Conservation (phyloP, 176 grass and related monocot species). For the Bolboschoenus planiculmis region DNA sequence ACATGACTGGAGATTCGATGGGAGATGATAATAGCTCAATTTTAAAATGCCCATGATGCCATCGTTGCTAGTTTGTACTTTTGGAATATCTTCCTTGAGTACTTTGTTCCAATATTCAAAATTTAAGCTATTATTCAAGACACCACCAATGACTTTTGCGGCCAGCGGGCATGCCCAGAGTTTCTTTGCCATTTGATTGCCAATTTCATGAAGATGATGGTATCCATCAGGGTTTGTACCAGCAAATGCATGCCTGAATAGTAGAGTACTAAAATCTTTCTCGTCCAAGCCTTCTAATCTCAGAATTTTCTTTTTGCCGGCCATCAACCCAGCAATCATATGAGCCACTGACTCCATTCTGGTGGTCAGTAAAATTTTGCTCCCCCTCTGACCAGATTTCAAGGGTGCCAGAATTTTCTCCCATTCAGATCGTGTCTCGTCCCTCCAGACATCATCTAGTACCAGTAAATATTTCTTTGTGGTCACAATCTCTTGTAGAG, state of each 20-base stretch:
- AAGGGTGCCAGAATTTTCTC: slow-evolving; percentile 1
- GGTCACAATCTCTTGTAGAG: neutral
- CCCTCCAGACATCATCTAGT: slow-evolving; percentile 29
- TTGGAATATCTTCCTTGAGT: neutral
- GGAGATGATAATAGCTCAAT: slow-evolving; percentile 26
- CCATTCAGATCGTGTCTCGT: neutral
- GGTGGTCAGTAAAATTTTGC: slow-evolving; percentile 20
- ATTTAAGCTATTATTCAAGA: neutral
- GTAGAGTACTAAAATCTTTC: neutral
- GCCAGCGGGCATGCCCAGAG: slow-evolving; percentile 19
- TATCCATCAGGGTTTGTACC: slow-evolving; percentile 1
- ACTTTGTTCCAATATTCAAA: slow-evolving; percentile 2
- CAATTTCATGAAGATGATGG: neutral
- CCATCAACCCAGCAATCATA: slow-evolving; percentile 6
- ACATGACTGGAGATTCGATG: slow-evolving; percentile 17
- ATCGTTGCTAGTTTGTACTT: slow-evolving; percentile 15
- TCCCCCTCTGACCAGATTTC: slow-evolving; percentile 20
- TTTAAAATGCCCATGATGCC: slow-evolving; percentile 21
- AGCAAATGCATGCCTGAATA: slow-evolving; percentile 21
- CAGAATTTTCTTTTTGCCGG: neutral
- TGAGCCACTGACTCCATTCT: neutral
- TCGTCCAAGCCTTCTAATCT: slow-evolving; percentile 1
- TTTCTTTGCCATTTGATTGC: slow-evolving; percentile 4
- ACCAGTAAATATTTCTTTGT: slow-evolving; percentile 22
- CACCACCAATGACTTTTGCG: slow-evolving; percentile 21